Base-by-base conservation (phyloP, 257 asterid genomes). In the Solanum bulbocastanum region DNA sequence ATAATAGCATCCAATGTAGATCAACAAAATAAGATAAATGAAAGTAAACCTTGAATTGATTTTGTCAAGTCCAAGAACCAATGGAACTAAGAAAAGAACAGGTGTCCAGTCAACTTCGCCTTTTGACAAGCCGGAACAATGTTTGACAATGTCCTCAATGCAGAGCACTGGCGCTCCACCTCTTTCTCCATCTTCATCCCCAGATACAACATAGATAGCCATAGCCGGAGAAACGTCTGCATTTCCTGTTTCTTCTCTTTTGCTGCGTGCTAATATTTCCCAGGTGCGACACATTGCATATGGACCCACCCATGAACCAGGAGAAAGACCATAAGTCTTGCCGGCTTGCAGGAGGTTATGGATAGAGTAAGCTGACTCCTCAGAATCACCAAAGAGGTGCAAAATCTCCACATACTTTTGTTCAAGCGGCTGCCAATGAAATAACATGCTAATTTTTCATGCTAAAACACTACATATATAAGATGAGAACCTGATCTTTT, bases 291-390 rank as follows among this genome's bases (percentile, higher is more conserved):
- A 96, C 96, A 95, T 94, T 86, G 99, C 99, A 90, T 97, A 97
- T 0, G 99, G 99, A 35, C 99, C 99, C 37, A 97, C 94, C 99
- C 99, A 97, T 79, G 99, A 96, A 66, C 99, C 99, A 14, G 98
- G 96, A 86, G 98, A 93, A 89, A 97, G 98, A 49, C 96, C 99
- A 88, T 95, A 97, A 60, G 93, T 92, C 90, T 92, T 93, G 83
- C 99, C 99, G 66, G 94, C 98, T 94, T 94, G 90, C 49, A 97
- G 98, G 93, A 97, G 99, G 93, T 94, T 94, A 94, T 97, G 99
- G 87, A 97, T 92, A 83, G 99, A 97, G 90, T 92, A 96, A 36
- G 98, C 94, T 27, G 99, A 92, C 35, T 90, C 95, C 86, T 93
- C 95, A 27, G 95, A 91, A 91, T 97, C 99, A 58, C 98, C 99